A percentile compares a stretch with the other conserved stretches of the same genome.
These are phyloP conservation scores for Ceriops decandra DNA, from an alignment of 345 rosid genomes.

Conservation along the genomic window DNA sequence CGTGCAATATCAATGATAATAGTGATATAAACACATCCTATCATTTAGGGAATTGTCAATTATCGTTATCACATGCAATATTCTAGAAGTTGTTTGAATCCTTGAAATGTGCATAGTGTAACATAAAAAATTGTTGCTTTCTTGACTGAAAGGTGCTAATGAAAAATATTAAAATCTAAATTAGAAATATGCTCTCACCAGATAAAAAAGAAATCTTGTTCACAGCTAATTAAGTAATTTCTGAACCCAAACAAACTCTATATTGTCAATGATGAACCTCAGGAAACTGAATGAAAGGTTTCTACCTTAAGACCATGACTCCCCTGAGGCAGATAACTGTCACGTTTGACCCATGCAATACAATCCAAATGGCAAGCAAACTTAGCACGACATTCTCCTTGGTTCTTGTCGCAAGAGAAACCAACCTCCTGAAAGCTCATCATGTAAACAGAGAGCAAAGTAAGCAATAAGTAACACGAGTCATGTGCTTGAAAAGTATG, in stretches of 20 bases:
- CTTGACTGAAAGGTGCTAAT: background rate
- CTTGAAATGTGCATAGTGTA: background rate
- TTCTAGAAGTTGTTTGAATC: background rate
- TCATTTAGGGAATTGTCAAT: background rate
- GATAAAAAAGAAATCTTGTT: too few species aligned
- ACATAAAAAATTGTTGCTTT: background rate
- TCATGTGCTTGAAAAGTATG: background rate
- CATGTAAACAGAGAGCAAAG: background rate
- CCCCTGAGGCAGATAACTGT: conserved; percentile 98
- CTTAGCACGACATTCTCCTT: conserved; percentile 94
- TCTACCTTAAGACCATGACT: conserved; percentile 95
- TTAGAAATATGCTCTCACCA: background rate
- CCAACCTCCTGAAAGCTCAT: conserved; percentile 72
- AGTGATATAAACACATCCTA: too few species aligned
- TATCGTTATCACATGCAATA: background rate
- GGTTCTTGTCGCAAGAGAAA: conserved; percentile 78
- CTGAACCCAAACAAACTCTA: too few species aligned
- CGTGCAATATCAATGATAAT: too few species aligned
- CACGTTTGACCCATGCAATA: conserved; percentile 99
- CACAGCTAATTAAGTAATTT: too few species aligned
- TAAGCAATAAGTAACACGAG: conserved; percentile 2
- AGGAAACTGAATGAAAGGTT: background rate
- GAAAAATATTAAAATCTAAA: background rate
- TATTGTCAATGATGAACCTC: conserved; percentile 2
- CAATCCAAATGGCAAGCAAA: conserved; percentile 96